Evolutionary conservation across 2,329 filamentous ascomycete genomes (phyloP), one percentile per base, ranked within the genome.

Genomic region (Drechslera avenae): DNA sequence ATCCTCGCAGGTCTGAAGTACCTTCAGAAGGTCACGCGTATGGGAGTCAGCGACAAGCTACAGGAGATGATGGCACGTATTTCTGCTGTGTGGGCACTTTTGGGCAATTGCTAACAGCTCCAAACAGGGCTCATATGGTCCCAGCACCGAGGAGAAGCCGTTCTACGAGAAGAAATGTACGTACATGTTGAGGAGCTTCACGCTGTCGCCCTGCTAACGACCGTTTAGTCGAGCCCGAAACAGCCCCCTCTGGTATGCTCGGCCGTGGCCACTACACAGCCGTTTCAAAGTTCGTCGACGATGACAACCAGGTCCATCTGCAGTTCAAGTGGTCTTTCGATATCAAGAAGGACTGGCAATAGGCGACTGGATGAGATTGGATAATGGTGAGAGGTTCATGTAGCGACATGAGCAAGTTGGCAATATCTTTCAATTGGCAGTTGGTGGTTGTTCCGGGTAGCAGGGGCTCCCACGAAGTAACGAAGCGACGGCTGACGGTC

Each of bases 291-390:
- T 99, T 99, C 74, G 84, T 96, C 56, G 94, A 99, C 73, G 94
- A 99, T 69, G 94, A 99, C 78, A 88, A 94, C 75, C 86, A 91
- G 76, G 87, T 83, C 59, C 92, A 99, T 76, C 81, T 99, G 58
- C 82, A 88, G 73, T 99, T 99, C 75, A 89, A 96, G 68, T 99
- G 94, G 94, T 86, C 87, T 56, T 97, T 99, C 69, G 89, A 97
- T 71, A 96, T 99, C 74, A 83, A 88, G 78, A 99, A 97, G 84
- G 90, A 96, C 73, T 97, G 94, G 94, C 90, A 86, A 61, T 63
- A 31, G 56, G 50, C 51, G 39, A 16, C 44, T 16, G 30, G 32
- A 28, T 12, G 18, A 10, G 10, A 19, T 32, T 41, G 28, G 44
- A 14, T 36, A 43, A 26, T 34, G 26, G 19, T 34, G 26, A 16